Evolutionary conservation across 768 basidiomycete species (phyloP).

Genomic region (Rhodotorula toruloides): DNA sequence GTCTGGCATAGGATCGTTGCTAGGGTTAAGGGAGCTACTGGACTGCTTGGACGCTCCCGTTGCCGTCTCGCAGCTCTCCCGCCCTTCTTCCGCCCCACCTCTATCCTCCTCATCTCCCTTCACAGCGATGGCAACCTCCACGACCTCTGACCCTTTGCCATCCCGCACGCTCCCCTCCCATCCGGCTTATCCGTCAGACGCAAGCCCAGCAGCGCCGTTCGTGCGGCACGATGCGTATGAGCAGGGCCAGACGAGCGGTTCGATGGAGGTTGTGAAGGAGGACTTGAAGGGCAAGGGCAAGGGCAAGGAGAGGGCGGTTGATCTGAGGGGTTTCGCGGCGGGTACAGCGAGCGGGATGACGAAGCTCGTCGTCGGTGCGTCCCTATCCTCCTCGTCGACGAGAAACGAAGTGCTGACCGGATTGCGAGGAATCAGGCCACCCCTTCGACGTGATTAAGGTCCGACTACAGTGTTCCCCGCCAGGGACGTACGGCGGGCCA

Average conservation of each 20-base stretch:
- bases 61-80: not conserved
- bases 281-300: not conserved
- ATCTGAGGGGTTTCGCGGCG: constrained; percentile 36
- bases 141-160: constrained; percentile 3
- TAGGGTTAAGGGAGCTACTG: not conserved
- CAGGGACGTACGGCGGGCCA: constrained; percentile 61
- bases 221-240: not conserved
- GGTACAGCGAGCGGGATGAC: constrained; percentile 37
- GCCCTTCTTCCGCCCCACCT: too few species aligned
- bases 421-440: not conserved
- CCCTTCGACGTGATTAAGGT: constrained; percentile 68
- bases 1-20: too few species aligned
- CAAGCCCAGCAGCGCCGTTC: not conserved
- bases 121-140: constrained; percentile 5
- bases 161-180: not conserved
- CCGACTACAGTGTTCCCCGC: constrained; percentile 63
- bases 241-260: not conserved
- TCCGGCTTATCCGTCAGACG: not conserved
- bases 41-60: too few species aligned
- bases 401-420: too few species aligned
- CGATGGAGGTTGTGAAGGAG: not conserved
- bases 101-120: not conserved
- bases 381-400: not conserved
- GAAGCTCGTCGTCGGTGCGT: constrained; percentile 38
- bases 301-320: constrained; percentile 1